Conservation (phyloP, 2,329 filamentous ascomycete species). For the Trichophyton verrucosum region DNA sequence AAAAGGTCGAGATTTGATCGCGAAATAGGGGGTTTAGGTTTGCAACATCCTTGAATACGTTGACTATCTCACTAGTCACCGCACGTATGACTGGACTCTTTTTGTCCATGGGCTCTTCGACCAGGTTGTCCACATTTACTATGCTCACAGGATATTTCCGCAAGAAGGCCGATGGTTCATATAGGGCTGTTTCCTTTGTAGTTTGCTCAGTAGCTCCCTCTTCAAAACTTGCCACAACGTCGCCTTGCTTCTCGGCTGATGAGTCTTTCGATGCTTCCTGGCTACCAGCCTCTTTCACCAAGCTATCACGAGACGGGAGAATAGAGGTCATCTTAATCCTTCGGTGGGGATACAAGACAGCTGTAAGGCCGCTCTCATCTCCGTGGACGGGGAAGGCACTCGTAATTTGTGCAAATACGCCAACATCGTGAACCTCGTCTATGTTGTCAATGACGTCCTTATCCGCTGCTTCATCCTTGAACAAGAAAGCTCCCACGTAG, state of each 20-base stretch:
- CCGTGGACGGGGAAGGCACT: slow-evolving; percentile 80
- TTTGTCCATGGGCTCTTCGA: slow-evolving; percentile 78
- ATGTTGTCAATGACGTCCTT: slow-evolving; percentile 83
- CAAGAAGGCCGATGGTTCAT: slow-evolving; percentile 83
- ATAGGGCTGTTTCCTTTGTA: slow-evolving; percentile 45
- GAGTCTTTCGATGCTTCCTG: slow-evolving; percentile 32
- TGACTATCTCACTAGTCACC: slow-evolving; percentile 93
- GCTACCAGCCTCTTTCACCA: slow-evolving; percentile 23
- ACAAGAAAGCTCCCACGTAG: slow-evolving; percentile 90
- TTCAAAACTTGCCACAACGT: slow-evolving; percentile 95
- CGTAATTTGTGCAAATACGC: slow-evolving; percentile 95
- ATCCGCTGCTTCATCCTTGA: slow-evolving; percentile 91
- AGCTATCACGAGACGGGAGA: slow-evolving; percentile 49
- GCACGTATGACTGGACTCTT: slow-evolving; percentile 82
- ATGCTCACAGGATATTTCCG: slow-evolving; percentile 85
- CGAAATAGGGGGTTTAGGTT: slow-evolving; percentile 88
- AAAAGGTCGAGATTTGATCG: slow-evolving; percentile 94
- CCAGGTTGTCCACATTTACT: slow-evolving; percentile 87
- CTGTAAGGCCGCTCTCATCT: slow-evolving; percentile 73
- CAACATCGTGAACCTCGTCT: slow-evolving; percentile 88
- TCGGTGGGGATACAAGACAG: slow-evolving; percentile 89
- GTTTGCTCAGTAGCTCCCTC: slow-evolving; percentile 56
- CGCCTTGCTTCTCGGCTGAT: slow-evolving; percentile 63
- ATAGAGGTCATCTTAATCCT: slow-evolving; percentile 81
- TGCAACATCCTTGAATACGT: slow-evolving; percentile 95